These are phyloP conservation scores for Dalechampia spathulata DNA, from an alignment of 441 rosid species.

Conservation along the genomic window DNA sequence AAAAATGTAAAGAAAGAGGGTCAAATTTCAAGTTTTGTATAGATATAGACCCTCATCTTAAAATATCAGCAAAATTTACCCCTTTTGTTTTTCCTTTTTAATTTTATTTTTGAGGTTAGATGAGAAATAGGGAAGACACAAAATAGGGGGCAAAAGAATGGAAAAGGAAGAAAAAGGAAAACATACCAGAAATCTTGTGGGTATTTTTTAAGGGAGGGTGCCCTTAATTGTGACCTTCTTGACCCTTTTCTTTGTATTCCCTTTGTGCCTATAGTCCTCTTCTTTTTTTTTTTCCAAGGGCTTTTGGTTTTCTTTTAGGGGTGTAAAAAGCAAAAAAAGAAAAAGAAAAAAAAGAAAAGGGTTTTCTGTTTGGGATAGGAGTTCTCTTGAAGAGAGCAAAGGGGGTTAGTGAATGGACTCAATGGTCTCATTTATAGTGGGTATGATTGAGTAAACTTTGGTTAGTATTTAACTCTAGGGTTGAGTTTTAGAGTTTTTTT, in stretches of 20 bases:
- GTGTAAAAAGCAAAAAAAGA: not conserved
- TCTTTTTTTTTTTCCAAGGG: conserved; percentile 5
- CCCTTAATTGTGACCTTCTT: not conserved
- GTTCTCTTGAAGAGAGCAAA: not conserved
- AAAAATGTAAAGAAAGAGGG: conserved; percentile 14
- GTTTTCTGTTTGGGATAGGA: not conserved
- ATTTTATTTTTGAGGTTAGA: conserved; percentile 6
- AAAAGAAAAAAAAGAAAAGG: not conserved
- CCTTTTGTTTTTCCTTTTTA: not conserved
- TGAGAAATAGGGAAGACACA: not conserved
- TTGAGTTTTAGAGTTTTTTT: conserved; percentile 16
- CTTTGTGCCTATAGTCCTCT: not conserved
- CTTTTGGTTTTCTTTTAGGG: not conserved
- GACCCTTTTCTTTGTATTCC: not conserved
- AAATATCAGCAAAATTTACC: conserved; percentile 7
- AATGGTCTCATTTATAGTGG: conserved; percentile 23
- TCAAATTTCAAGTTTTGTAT: conserved; percentile 25
- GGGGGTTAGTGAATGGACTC: conserved; percentile 1
- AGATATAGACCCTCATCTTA: conserved; percentile 32
- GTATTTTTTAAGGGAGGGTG: conserved; percentile 10
- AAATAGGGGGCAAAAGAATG: not conserved
- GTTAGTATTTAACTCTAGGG: conserved; percentile 25
- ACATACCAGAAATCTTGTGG: conserved; percentile 27
- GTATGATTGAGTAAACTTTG: conserved; percentile 19
- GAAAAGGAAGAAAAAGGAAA: not conserved